Evolutionary conservation across 2,329 filamentous ascomycete species (phyloP), one percentile per base, ranked within the genome.

Genomic region (Dothidotthia symphoricarpi): DNA sequence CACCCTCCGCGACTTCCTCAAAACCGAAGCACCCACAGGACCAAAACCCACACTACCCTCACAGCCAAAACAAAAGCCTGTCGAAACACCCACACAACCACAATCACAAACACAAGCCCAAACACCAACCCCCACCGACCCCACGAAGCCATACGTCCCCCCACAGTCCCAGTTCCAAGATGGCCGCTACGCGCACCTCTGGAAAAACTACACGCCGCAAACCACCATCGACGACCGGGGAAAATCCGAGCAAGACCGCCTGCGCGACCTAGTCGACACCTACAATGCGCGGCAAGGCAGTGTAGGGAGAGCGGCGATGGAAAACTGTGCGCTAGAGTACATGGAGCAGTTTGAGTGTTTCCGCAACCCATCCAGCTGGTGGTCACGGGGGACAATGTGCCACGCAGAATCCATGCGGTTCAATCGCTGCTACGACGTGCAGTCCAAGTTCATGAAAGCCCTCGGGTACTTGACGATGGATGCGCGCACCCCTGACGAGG

Each of bases 291-390:
- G 89, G 45, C 88, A 86, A 63, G 78, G 80, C 24, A 77, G 81
- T 38, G 86, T 97, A 45, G 87, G 86, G 19, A 76, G 78, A 28
- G 86, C 88, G 1, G 90, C 91, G 8, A 75, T 95, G 59, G 93
- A 98, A 71, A 98, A 97, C 66, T 98, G 93, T 68, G 85, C 88
- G 1, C 67, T 90, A 44, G 88, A 95, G 64, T 88, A 96, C 70
- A 76, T 88, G 61, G 83, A 84, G 41, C 84, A 94, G 74, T 82
- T 83, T 43, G 76, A 85, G 31, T 98, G 93, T 74, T 93, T 93
- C 75, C 77, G 78, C 56, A 74, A 76, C 37, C 90, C 90, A 17
- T 43, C 47, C 24, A 77, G 75, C 33, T 80, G 81, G 73, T 69
- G 71, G 57, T 81, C 85, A 50, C 77, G 80, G 51, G 71, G 91